These are phyloP conservation scores for Theobroma grandiflorum DNA, from an alignment of 441 rosid genomes.

Conservation along the genomic window DNA sequence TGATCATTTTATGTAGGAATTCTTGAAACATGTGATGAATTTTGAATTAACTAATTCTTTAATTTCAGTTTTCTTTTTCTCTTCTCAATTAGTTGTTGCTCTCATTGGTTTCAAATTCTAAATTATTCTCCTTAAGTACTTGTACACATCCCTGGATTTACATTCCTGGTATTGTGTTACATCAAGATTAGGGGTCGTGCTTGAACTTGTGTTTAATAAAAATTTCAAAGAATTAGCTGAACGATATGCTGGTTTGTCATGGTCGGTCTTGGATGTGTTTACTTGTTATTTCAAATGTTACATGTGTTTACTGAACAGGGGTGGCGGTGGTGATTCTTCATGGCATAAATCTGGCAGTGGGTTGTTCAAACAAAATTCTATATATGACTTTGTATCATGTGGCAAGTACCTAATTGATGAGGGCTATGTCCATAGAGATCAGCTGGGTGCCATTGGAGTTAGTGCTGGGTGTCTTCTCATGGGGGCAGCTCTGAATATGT, in stretches of 20 bases:
- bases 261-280: background rate
- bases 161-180: background rate
- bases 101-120: background rate
- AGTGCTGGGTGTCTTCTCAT: conserved; percentile 90
- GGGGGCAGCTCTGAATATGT: conserved; percentile 77
- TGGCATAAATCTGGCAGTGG: conserved; percentile 90
- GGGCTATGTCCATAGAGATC: conserved; percentile 70
- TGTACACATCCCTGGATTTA: conserved; percentile 3
- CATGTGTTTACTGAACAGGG: conserved; percentile 51
- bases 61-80: background rate
- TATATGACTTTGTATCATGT: conserved; percentile 73
- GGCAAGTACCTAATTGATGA: conserved; percentile 65
- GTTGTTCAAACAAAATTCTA: conserved; percentile 66
- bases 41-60: background rate
- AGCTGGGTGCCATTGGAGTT: conserved; percentile 71
- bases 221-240: conserved; percentile 1
- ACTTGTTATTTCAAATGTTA: background rate
- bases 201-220: background rate
- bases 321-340: conserved; percentile 71
- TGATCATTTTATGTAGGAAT: background rate
- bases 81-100: background rate
- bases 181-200: background rate
- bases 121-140: background rate
- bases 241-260: background rate
- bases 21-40: background rate